Conservation (phyloP, 192 early-diverging fungal genomes). For the Entomortierella parvispora region DNA sequence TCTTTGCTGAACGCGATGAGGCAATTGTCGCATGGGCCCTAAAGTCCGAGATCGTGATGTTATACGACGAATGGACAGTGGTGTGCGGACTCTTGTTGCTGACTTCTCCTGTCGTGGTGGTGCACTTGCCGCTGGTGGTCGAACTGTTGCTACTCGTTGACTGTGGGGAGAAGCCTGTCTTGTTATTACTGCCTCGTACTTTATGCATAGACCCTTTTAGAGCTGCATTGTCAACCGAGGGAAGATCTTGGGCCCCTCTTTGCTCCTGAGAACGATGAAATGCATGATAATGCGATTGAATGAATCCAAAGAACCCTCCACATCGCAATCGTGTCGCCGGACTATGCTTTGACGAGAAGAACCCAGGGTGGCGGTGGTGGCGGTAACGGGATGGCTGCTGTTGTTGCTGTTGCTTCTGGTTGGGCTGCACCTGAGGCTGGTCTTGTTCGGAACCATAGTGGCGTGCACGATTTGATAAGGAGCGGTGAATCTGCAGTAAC, state of each 20-base stretch:
- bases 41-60: slow-evolving; percentile 28
- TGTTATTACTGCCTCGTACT: not conserved
- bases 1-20: slow-evolving; percentile 11
- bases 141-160: slow-evolving; percentile 3
- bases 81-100: slow-evolving; percentile 13
- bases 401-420: no score
- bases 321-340: slow-evolving; percentile 13
- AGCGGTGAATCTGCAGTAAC: slow-evolving; percentile 6
- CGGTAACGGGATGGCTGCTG: not conserved
- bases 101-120: not conserved
- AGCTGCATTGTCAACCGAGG: not conserved
- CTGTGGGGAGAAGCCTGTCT: slow-evolving; percentile 4
- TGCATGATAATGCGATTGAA: slow-evolving; percentile 45
- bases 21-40: slow-evolving; percentile 31
- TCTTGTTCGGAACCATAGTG: not conserved
- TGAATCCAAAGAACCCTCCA: slow-evolving; percentile 27
- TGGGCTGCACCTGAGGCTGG: no score
- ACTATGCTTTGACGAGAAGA: slow-evolving; percentile 19
- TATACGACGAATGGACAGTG: slow-evolving; percentile 22
- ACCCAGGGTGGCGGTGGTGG: not conserved
- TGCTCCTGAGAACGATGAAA: slow-evolving; percentile 17
- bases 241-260: not conserved
- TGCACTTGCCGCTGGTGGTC: slow-evolving; percentile 4
- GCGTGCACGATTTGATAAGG: not conserved
- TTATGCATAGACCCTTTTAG: not conserved